These are phyloP conservation scores for Boletus coccyginus DNA, from an alignment of 768 basidiomycete species.

Conservation along the genomic window DNA sequence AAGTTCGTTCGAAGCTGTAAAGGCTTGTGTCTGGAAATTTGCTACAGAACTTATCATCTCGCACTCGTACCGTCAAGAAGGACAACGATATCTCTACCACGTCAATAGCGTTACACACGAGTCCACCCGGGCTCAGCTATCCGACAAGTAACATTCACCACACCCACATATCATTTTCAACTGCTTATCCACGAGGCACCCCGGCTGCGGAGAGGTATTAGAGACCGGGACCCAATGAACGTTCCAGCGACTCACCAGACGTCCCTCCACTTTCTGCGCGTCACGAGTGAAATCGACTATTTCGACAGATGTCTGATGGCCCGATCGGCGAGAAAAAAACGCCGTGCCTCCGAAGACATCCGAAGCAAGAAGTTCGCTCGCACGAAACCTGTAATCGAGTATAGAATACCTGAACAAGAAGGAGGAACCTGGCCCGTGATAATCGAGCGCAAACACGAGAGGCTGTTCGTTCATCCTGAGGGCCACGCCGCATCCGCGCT, in stretches of 20 bases:
- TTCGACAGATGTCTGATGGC: background rate
- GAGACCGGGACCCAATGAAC: background rate
- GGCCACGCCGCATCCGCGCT: background rate
- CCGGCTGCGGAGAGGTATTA: background rate
- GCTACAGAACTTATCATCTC: too few species aligned
- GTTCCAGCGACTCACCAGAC: background rate
- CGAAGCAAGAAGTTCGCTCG: background rate
- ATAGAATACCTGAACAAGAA: background rate
- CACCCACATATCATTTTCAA: background rate
- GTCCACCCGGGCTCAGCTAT: background rate
- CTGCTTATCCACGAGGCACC: background rate
- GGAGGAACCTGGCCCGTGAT: background rate
- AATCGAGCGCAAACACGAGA: background rate
- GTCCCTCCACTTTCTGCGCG: background rate
- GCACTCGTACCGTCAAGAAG: too few species aligned
- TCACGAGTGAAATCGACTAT: constrained; percentile 3
- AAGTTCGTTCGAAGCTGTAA: background rate
- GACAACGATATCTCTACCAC: too few species aligned
- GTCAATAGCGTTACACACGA: too few species aligned
- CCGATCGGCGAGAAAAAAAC: background rate
- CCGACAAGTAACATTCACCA: background rate
- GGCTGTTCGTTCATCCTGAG: background rate
- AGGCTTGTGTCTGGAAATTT: too few species aligned
- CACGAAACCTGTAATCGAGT: background rate
- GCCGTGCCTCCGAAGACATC: background rate